Base-by-base conservation (phyloP, 768 basidiomycete species). In the Trametes punicea region DNA sequence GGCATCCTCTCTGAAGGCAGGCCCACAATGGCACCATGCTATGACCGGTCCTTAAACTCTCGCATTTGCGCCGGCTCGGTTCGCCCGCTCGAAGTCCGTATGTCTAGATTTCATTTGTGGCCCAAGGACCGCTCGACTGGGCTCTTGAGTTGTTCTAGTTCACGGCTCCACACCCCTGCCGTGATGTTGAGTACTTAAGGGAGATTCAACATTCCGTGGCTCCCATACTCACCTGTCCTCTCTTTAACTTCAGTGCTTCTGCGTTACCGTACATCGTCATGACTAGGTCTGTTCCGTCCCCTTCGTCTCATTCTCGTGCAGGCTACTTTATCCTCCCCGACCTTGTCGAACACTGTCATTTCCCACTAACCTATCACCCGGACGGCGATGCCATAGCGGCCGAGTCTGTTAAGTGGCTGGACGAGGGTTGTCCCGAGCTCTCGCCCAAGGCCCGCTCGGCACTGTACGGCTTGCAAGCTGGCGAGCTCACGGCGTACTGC, bases 331-430 rank as follows among this genome's bases (percentile, higher is more conserved):
- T 66, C 57, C 72, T 90, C 44, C 88, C 88, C 26, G 87, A 90
- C 74, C 83, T 90, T 57, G 78, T 88, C 62, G 83, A 83, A 1
- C 83, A 87, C 59, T 90, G 87, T 61, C 71, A 71, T 41, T 88
- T 86, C 70, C 69, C 75, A 29, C 75, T 81, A 46, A 77, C 73
- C 50, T 65, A 73, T 56, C 84, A 77, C 68, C 77, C 81, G 27
- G 75, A 85, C 62, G 76, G 81, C 60, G 82, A 82, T 64, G 79
- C 77, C 52, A 74, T 81, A 56, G 81, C 82, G 7, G 66, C 70
- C 21, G 80, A 81, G 54, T 87, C 87, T 25, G 83, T 85, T 59
- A 69, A 69, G 39, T 89, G 87, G 87, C 59, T 65, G 44, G 73
- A 87, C 20, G 81, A 83, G 65, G 76, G 77, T 57, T 81, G 80